Evolutionary conservation across 495 filamentous ascomycete species (phyloP).

Genomic region (Filosporella fistucella): DNA sequence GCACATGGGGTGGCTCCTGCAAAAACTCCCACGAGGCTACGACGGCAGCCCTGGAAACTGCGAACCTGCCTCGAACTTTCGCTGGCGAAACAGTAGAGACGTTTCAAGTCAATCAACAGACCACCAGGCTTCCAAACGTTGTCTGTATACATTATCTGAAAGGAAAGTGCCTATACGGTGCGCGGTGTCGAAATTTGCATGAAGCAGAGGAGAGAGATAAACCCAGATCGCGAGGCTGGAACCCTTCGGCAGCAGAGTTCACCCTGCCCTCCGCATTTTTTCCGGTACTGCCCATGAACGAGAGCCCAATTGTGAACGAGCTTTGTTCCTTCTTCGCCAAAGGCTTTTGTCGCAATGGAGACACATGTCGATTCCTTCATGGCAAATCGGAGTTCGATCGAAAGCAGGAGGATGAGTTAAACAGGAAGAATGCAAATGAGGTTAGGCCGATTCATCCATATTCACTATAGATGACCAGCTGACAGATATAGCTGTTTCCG

Average conservation of each 20-base stretch:
- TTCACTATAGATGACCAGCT: background rate
- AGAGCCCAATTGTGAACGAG: too few relatives aligned
- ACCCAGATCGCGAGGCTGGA: too few relatives aligned
- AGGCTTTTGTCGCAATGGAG: background rate
- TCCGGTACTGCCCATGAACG: background rate
- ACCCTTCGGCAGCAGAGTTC: too few relatives aligned
- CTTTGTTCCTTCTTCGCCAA: background rate
- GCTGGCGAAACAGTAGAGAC: too few relatives aligned
- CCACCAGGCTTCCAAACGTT: background rate
- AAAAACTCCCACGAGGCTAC: conserved; percentile 8
- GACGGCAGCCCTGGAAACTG: background rate
- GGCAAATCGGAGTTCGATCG: too few relatives aligned
- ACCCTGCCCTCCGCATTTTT: background rate
- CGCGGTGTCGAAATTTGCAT: background rate
- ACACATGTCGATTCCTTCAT: background rate
- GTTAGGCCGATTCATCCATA: background rate
- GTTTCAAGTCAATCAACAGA: background rate
- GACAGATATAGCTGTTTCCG: background rate
- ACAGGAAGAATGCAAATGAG: background rate
- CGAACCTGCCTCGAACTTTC: background rate
- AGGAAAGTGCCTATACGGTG: conserved; percentile 2
- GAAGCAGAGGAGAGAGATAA: background rate
- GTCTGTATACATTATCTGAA: conserved; percentile 1
- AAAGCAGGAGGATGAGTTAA: too few relatives aligned
- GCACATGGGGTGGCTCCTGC: conserved; percentile 6